phyloP scores from a whole-genome alignment of 139 green algal species.

The Chlorokybus atmophyticus region DNA sequence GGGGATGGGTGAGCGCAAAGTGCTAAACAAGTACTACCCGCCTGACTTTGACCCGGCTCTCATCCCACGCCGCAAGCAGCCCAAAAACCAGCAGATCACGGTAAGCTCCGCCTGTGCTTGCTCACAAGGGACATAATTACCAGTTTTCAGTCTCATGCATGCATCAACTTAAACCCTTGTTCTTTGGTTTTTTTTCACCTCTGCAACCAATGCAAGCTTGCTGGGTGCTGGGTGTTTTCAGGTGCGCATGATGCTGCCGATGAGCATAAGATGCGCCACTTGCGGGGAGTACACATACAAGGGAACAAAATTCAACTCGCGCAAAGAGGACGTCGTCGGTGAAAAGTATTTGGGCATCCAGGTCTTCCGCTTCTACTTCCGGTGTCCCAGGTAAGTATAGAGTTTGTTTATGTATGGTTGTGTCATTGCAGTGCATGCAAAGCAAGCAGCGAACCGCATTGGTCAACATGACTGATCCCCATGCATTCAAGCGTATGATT shows the following conservation, averaged over 20 bases:
- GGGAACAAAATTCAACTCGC: conserved; percentile 95
- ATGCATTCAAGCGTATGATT: too few species aligned
- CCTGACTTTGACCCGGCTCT: conserved; percentile 51
- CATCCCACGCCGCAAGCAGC: conserved; percentile 50
- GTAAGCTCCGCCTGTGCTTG: too few species aligned
- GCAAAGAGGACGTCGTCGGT: conserved; percentile 82
- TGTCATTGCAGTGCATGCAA: too few species aligned
- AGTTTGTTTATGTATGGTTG: too few species aligned
- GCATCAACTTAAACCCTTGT: too few species aligned
- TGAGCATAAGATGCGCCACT: conserved; percentile 86
- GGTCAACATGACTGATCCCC: too few species aligned
- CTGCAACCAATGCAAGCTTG: conserved; percentile 3
- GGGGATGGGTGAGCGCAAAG: conserved; percentile 70
- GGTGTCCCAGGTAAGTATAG: conserved; percentile 77
- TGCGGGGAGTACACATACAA: conserved; percentile 98
- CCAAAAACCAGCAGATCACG: conserved; percentile 19
- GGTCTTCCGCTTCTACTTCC: conserved; percentile 88
- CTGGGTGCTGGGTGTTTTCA: too few species aligned
- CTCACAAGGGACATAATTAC: too few species aligned
- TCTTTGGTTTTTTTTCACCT: too few species aligned
- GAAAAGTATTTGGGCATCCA: conserved; percentile 90
- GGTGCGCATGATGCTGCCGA: conserved; percentile 93
- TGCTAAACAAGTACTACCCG: conserved; percentile 59
- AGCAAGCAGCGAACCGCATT: too few species aligned
- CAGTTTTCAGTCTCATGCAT: too few species aligned